These are phyloP conservation scores for Lipomyces spencermartinsiae DNA, from an alignment of 805 yeast genomes.

Conservation along the genomic window DNA sequence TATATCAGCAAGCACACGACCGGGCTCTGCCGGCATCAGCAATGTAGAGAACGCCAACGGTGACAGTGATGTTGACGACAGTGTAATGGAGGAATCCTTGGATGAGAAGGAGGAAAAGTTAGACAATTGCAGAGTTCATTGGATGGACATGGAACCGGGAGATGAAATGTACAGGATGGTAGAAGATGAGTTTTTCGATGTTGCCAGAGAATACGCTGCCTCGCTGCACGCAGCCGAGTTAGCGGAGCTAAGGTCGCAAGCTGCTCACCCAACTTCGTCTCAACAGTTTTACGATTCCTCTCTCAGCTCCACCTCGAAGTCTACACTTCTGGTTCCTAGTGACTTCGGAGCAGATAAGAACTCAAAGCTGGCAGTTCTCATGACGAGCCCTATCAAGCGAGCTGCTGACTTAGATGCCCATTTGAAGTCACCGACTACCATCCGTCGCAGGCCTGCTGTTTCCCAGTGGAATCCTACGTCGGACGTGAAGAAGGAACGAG, in stretches of 20 bases:
- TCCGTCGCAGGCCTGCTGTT: background rate
- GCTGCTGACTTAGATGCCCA: background rate
- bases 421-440: conserved; percentile 2
- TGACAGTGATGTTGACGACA: background rate
- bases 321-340: background rate
- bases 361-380: background rate
- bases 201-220: conserved; percentile 19
- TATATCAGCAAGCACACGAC: background rate
- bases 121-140: background rate
- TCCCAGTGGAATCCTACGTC: background rate
- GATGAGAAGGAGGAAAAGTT: background rate
- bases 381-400: conserved; percentile 12
- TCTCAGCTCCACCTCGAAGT: background rate
- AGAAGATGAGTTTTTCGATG: conserved; percentile 33
- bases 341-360: conserved; percentile 1
- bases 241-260: background rate
- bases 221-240: conserved; percentile 21
- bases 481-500: background rate
- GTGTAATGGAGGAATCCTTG: background rate
- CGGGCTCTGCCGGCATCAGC: background rate
- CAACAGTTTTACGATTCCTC: background rate
- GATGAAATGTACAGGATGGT: conserved; percentile 33
- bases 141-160: conserved; percentile 17
- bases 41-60: background rate
- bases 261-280: background rate